Evolutionary conservation across 768 basidiomycete species (phyloP).

Genomic region (Lentinula boryana): DNA sequence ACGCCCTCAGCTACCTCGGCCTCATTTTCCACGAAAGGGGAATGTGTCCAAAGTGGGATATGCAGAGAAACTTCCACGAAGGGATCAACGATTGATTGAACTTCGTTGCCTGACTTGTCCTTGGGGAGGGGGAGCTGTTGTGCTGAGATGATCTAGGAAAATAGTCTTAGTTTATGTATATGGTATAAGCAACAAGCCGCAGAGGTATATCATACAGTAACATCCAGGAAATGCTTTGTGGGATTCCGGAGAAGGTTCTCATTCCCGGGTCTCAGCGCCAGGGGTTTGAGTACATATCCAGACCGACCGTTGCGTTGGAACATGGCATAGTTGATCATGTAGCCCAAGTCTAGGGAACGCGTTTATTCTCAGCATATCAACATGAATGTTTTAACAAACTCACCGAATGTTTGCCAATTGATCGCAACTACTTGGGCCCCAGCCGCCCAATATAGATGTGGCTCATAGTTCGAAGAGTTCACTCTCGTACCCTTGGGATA

Average conservation of each 20-base stretch:
- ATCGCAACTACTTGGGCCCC: conserved; percentile 89
- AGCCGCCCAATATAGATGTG: conserved; percentile 84
- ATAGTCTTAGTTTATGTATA: neutral
- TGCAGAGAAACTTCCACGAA: conserved; percentile 79
- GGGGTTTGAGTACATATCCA: conserved; percentile 90
- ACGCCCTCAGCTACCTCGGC: conserved; percentile 2
- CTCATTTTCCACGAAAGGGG: conserved; percentile 7
- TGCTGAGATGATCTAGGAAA: conserved; percentile 60
- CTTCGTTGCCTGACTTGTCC: conserved; percentile 57
- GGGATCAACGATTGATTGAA: conserved; percentile 58
- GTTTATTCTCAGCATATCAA: neutral
- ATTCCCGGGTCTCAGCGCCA: conserved; percentile 56
- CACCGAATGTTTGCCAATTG: conserved; percentile 97
- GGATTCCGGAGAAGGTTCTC: conserved; percentile 51
- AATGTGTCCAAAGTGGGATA: conserved; percentile 60
- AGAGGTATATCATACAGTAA: conserved; percentile 28
- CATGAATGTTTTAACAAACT: conserved; percentile 17
- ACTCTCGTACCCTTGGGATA: conserved; percentile 85
- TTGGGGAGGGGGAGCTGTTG: conserved; percentile 82
- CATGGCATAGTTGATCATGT: conserved; percentile 93
- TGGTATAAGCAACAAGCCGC: neutral
- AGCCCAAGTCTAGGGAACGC: conserved; percentile 63
- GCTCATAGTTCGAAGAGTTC: conserved; percentile 82
- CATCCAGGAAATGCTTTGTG: conserved; percentile 55
- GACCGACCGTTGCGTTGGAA: conserved; percentile 83